These are phyloP conservation scores for Astrothelium subdiscretum DNA, from an alignment of 495 filamentous ascomycete genomes.

Conservation along the genomic window DNA sequence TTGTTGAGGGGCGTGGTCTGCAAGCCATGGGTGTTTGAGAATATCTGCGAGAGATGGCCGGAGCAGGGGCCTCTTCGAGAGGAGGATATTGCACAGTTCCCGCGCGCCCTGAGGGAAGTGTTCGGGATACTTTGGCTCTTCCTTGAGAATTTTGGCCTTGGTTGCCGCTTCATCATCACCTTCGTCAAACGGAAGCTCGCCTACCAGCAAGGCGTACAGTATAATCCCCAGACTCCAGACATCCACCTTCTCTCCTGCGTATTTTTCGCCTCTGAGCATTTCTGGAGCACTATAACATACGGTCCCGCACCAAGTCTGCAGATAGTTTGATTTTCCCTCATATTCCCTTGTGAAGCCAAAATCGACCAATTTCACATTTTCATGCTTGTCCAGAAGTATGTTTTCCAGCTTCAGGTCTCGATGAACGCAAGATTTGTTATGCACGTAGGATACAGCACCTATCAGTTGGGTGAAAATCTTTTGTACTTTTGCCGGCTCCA, in stretches of 20 bases:
- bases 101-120: constrained; percentile 66
- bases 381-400: constrained; percentile 90
- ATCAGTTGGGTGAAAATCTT: constrained; percentile 93
- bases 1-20: constrained; percentile 79
- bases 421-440: constrained; percentile 91
- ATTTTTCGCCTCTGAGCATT: constrained; percentile 97
- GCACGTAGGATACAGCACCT: constrained; percentile 90
- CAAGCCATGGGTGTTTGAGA: constrained; percentile 75
- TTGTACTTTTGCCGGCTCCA: constrained; percentile 82
- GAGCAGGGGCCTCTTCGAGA: constrained; percentile 80
- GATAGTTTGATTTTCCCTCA: constrained; percentile 84
- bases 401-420: constrained; percentile 96
- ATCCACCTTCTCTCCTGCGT: constrained; percentile 93
- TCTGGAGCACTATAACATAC: constrained; percentile 96
- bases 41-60: constrained; percentile 82
- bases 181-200: constrained; percentile 93
- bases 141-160: constrained; percentile 67
- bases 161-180: constrained; percentile 73
- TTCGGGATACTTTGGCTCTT: constrained; percentile 76
- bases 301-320: constrained; percentile 96
- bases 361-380: constrained; percentile 97
- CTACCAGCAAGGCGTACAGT: constrained; percentile 80
- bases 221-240: constrained; percentile 98
- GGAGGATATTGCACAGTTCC: constrained; percentile 57
- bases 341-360: constrained; percentile 98